Evolutionary conservation across 169 alveolate genomes (phyloP), one percentile per base, ranked within the genome.

Genomic region (Cryptosporidium meleagridis): DNA sequence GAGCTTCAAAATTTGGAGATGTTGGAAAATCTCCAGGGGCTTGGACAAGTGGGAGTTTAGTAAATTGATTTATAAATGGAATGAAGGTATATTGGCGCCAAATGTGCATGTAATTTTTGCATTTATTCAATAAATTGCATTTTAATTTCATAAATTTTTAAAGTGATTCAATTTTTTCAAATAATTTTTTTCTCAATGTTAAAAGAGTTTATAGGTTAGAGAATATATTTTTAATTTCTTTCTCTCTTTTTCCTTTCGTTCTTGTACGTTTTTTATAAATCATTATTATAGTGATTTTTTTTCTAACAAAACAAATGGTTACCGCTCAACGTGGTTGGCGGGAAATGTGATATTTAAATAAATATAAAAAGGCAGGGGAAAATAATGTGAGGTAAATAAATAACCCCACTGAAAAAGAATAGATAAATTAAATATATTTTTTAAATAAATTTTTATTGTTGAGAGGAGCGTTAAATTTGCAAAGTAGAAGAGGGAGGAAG

Each of bases 351-450:
- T 55, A 55, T 55, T n/a, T 48, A 48, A 9, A 26, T 26, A n/a
- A n/a, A 55, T n/a, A n/a, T 26, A 16, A 53, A 53, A 18, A 16
- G 7, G 26, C 18, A 10, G 35, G 6, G 65, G 26, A 55, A 55
- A 55, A 26, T 55, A 55, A 55, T 55, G 67, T 55, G 67, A 55
- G 67, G 67, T 55, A 55, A 55, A 55, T 23, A 21, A 55, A 55
- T 23, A 55, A 55, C 67, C 67, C 67, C 67, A 55, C 67, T 55
- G 55, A 55, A 55, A 26, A n/a, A 55, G 67, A 16, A 41, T 7
- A 3, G 35, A 53, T 21, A 55, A 55, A n/a, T n/a, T 52, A 52
- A 55, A 31, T 31, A 31, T 31, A 31, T 31, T 31, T 55, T 55
- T 55, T 55, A 3, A 31, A 31, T 0, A 31, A 31, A 14, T 48